phyloP scores from a whole-genome alignment of 1,284 basidiomycete genomes.

The Rhodofomes roseus region DNA sequence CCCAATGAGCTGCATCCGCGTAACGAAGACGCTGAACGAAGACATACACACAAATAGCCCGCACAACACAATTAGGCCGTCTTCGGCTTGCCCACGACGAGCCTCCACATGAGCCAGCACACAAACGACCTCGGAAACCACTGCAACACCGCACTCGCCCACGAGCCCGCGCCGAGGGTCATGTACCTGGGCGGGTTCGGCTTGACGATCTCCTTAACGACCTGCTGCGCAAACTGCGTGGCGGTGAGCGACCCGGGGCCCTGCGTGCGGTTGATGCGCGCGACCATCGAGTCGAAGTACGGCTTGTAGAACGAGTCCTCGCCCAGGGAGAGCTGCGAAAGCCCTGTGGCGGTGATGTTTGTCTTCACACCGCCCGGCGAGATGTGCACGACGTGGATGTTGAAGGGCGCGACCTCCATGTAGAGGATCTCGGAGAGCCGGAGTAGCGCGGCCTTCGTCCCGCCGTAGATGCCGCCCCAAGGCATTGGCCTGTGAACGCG shows the following conservation, averaged over 20 bases:
- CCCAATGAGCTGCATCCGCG: no score
- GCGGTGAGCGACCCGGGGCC: constrained; percentile 40
- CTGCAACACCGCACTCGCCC: constrained; percentile 37
- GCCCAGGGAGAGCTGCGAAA: constrained; percentile 13
- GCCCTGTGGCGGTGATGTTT: constrained; percentile 38
- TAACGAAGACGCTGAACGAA: no score
- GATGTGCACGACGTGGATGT: constrained; percentile 55
- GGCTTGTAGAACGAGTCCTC: constrained; percentile 45
- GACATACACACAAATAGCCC: no score
- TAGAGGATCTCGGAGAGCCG: constrained; percentile 58
- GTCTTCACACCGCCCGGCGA: constrained; percentile 54
- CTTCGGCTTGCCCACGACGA: neutral
- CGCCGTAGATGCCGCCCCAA: constrained; percentile 67
- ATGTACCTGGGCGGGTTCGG: constrained; percentile 20
- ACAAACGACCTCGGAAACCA: constrained; percentile 51
- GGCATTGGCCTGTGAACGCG: constrained; percentile 48
- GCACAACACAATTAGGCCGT: constrained; percentile 3
- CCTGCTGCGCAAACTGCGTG: constrained; percentile 43
- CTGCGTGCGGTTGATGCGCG: constrained; percentile 47
- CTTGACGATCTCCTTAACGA: constrained; percentile 41
- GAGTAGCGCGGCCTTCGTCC: constrained; percentile 64
- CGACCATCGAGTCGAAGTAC: constrained; percentile 45
- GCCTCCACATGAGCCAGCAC: constrained; percentile 41
- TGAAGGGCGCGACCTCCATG: constrained; percentile 66
- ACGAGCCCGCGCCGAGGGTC: constrained; percentile 33